phyloP scores from a whole-genome alignment of 202 grass and related monocot species.

The Dendrocalamus latiflorus region DNA sequence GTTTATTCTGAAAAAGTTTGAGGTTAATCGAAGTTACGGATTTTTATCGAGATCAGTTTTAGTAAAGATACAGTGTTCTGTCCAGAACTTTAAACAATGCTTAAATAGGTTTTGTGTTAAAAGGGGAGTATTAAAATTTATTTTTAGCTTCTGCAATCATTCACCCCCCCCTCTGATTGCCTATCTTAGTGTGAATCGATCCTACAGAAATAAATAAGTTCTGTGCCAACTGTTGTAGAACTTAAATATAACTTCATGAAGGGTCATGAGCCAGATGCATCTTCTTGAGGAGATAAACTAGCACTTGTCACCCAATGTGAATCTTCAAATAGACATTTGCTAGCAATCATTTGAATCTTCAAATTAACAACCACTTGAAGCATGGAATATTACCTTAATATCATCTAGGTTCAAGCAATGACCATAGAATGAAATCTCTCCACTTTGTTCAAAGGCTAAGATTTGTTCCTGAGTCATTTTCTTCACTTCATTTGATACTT shows the following conservation, averaged over 20 bases:
- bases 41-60: too few relatives aligned
- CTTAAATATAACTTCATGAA: too few relatives aligned
- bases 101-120: too few relatives aligned
- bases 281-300: background rate
- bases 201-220: conserved; percentile 21
- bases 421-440: conserved; percentile 64
- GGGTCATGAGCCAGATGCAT: background rate
- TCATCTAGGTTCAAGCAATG: conserved; percentile 82
- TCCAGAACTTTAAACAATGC: too few relatives aligned
- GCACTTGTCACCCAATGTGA: background rate
- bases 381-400: conserved; percentile 74
- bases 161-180: too few relatives aligned
- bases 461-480: conserved; percentile 87
- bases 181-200: too few relatives aligned
- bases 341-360: background rate
- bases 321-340: background rate
- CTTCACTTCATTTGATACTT: conserved; percentile 83
- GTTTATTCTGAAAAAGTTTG: too few relatives aligned
- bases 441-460: conserved; percentile 78
- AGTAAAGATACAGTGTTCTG: too few relatives aligned
- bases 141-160: too few relatives aligned
- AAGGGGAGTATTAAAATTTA: too few relatives aligned
- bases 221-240: background rate
- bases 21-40: too few relatives aligned
- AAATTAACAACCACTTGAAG: conserved; percentile 13